Base-by-base conservation (phyloP, 371 early-diverging fungal species). In the Modicella reniformis region DNA sequence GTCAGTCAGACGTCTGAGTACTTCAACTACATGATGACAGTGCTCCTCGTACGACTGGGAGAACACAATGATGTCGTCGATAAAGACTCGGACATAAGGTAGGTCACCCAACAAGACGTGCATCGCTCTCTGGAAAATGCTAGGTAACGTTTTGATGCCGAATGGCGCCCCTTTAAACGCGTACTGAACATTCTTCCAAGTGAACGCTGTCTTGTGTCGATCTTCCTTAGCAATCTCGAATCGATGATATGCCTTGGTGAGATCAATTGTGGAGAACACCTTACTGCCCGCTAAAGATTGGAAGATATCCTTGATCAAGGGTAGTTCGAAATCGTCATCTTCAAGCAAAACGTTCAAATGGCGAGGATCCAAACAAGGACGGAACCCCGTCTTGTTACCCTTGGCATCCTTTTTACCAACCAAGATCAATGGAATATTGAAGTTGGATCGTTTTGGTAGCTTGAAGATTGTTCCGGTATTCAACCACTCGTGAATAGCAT, bases 141-240 rank as follows among this genome's bases (percentile, higher is more conserved):
- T 37, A 1, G 57, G 72, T 0, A 84, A 17, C 0, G 67, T 61
- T 51, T 80, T 67, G 28, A 83, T 7, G 7, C 80, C 74, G 55
- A 80, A 80, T 8, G 79, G 77, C 9, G 67, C 59, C 1, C 52
- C 61, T 57, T 50, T 23, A 50, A 80, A 81, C 55, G 48, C 65
- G 33, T 81, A 83, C 30, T 80, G 74, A 21, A 10, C 52, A 29
- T 65, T 49, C 0, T 56, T 28, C 47, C 67, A 55, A 3, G 65
- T 80, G 30, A 80, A 82, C 1, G 68, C 70, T 29, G 71, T 63
- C 5, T 58, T 58, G 1, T 44, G 67, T 28, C 25, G 62, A 52
- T 77, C 65, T 2, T 72, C 59, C 29, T 65, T 49, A 25, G 53
- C 10, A 12, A 83, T 58, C 13, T 62, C 50, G 23, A 82, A 72